Percentiles rank a stretch among this genome's conserved stretches.
phyloP scores from a whole-genome alignment of 1,284 basidiomycete species.

The Veloboletus limbatus region DNA sequence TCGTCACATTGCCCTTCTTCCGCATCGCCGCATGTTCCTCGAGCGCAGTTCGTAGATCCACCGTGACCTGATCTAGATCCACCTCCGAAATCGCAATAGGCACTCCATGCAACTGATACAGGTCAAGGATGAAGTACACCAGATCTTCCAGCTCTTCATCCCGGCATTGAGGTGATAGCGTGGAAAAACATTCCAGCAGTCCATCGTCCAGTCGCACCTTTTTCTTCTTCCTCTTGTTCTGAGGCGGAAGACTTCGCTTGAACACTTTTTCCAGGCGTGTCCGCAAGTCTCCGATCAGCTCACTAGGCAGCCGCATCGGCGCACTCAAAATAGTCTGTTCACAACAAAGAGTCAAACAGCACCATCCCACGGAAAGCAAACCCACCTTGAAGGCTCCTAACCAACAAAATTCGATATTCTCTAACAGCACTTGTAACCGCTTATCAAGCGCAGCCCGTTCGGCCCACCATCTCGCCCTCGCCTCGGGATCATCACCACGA shows the following conservation, averaged over 20 bases:
- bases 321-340: slow-evolving; percentile 69
- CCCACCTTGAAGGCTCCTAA: slow-evolving; percentile 93
- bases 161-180: slow-evolving; percentile 74
- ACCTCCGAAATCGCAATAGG: slow-evolving; percentile 90
- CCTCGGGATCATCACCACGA: slow-evolving; percentile 60
- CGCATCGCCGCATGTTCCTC: slow-evolving; percentile 62
- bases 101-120: slow-evolving; percentile 91
- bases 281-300: slow-evolving; percentile 56
- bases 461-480: slow-evolving; percentile 82
- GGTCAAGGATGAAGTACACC: slow-evolving; percentile 90
- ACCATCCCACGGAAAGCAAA: slow-evolving; percentile 10
- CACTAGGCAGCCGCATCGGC: slow-evolving; percentile 44
- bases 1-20: slow-evolving; percentile 30
- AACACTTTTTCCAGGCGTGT: slow-evolving; percentile 73
- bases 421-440: slow-evolving; percentile 72
- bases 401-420: slow-evolving; percentile 94
- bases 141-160: slow-evolving; percentile 97
- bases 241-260: slow-evolving; percentile 56
- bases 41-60: slow-evolving; percentile 68
- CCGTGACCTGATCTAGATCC: slow-evolving; percentile 82
- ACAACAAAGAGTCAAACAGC: no score
- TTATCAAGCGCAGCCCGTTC: slow-evolving; percentile 73
- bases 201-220: slow-evolving; percentile 55
- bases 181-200: slow-evolving; percentile 84
- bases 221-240: slow-evolving; percentile 33